Conservation (phyloP, 2,329 filamentous ascomycete genomes). For the Exophiala alcalophila region DNA sequence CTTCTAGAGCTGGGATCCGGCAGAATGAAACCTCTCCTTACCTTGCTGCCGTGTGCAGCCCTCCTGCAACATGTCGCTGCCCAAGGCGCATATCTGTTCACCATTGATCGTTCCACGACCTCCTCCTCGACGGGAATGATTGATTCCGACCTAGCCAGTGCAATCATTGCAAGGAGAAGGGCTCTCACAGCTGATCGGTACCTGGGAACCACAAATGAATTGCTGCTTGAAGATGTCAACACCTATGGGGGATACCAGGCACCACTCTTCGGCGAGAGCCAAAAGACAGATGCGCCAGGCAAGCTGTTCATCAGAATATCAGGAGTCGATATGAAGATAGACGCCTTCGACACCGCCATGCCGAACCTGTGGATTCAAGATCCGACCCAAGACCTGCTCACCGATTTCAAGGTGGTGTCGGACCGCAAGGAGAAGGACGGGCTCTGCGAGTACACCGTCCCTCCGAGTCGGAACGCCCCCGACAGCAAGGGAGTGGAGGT, state of each 20-base stretch:
- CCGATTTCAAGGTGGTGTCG: conserved; percentile 26
- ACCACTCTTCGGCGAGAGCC: conserved; percentile 49
- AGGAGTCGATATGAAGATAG: conserved; percentile 25
- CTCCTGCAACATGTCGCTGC: conserved; percentile 26
- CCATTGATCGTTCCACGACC: conserved; percentile 24
- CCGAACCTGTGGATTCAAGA: conserved; percentile 31
- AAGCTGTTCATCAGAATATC: conserved; percentile 35
- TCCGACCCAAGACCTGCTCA: conserved; percentile 25
- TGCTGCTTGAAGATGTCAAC: conserved; percentile 57
- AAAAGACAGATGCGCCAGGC: conserved; percentile 29
- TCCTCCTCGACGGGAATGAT: conserved; percentile 26
- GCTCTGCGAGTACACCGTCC: conserved; percentile 29
- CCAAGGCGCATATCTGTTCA: conserved; percentile 31
- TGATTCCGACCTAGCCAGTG: conserved; percentile 35
- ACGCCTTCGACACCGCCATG: conserved; percentile 24
- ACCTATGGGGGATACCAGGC: conserved; percentile 55
- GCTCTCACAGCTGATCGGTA: conserved; percentile 48
- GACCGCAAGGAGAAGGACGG: conserved; percentile 21
- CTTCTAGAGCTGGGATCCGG: conserved; percentile 13
- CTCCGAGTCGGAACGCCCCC: conserved; percentile 21
- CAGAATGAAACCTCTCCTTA: conserved; percentile 21
- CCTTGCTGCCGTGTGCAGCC: conserved; percentile 15
- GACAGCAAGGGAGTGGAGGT: conserved; percentile 26
- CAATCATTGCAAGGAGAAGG: conserved; percentile 48
- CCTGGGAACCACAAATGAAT: conserved; percentile 42